Percentiles rank a stretch among this genome's conserved stretches.
Conservation (phyloP, 2,329 filamentous ascomycete species). For the Cladosporium sp. region DNA sequence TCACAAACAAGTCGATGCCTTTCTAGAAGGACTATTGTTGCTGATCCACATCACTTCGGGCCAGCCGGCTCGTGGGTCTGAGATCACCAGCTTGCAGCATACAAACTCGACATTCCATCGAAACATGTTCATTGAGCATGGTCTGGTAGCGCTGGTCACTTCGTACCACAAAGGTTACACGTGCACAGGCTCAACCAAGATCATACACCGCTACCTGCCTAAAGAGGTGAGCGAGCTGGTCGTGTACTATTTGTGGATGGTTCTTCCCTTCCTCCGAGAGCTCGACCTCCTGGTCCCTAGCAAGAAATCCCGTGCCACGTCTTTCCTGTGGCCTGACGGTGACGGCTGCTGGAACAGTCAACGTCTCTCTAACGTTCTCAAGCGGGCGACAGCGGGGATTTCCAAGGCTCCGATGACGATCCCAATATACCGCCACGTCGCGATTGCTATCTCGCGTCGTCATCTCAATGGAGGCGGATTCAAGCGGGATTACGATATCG, state of each 20-base stretch:
- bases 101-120: constrained; percentile 1
- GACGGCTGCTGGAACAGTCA: not conserved
- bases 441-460: not conserved
- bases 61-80: constrained; percentile 18
- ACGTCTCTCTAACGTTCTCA: not conserved
- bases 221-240: constrained; percentile 24
- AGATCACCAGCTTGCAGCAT: constrained; percentile 21
- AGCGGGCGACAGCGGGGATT: not conserved
- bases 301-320: not conserved
- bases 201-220: constrained; percentile 27
- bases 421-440: not conserved
- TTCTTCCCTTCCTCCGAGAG: constrained; percentile 13
- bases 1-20: not conserved
- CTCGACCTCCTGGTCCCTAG: not conserved
- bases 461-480: not conserved
- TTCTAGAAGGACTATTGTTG: not conserved
- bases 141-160: constrained; percentile 22
- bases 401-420: not conserved
- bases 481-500: not conserved
- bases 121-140: constrained; percentile 26
- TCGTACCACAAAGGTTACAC: constrained; percentile 25
- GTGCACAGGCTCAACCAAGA: constrained; percentile 20
- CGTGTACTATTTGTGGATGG: constrained; percentile 21
- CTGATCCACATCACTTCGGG: constrained; percentile 20
- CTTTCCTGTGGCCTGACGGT: not conserved